A percentile compares a stretch with the other conserved stretches of the same genome.
These are phyloP conservation scores for Epithemia pelagica DNA, from an alignment of 108 stramenopile species.

Conservation along the genomic window DNA sequence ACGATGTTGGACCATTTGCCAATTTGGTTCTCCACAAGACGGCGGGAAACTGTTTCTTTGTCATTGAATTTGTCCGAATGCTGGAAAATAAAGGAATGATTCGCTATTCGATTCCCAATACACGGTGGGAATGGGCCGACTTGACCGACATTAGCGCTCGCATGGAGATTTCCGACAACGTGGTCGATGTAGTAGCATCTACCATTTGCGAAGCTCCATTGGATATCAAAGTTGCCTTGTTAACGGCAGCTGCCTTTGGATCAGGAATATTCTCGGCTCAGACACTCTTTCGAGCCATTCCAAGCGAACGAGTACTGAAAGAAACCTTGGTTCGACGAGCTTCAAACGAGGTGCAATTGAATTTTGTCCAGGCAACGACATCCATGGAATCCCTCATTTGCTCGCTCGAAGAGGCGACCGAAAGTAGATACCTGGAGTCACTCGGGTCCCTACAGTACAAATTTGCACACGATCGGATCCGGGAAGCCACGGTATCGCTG, in stretches of 20 bases:
- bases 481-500: neutral
- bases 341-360: neutral
- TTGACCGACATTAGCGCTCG: neutral
- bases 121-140: neutral
- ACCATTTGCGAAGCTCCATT: neutral
- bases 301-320: neutral
- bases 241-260: neutral
- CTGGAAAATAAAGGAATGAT: neutral
- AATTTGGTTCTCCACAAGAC: neutral
- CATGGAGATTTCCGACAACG: neutral
- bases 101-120: neutral
- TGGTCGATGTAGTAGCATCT: neutral
- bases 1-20: neutral
- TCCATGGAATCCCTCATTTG: neutral
- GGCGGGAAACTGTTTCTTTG: constrained; percentile 2
- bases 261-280: neutral
- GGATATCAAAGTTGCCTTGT: neutral
- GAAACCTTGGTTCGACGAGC: neutral
- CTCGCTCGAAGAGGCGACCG: neutral
- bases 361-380: neutral
- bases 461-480: constrained; percentile 5
- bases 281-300: neutral
- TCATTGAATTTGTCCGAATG: constrained; percentile 1
- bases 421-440: neutral
- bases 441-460: neutral